phyloP scores from a whole-genome alignment of 2,329 filamentous ascomycete species.

The Penicillium brasilianum region DNA sequence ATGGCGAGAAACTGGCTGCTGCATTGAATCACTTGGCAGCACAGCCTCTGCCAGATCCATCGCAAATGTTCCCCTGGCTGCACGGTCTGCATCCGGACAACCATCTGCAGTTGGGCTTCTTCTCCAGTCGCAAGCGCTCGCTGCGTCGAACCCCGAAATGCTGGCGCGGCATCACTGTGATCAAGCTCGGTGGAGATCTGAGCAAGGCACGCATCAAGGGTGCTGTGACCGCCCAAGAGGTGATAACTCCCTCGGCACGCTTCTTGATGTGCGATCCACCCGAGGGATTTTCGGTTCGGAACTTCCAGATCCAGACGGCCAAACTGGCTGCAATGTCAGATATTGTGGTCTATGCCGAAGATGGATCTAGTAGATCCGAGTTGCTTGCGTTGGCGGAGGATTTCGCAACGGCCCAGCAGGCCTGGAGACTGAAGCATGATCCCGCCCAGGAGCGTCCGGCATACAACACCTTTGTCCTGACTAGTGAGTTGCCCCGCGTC shows the following conservation, averaged over 20 bases:
- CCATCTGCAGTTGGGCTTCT: conserved; percentile 86
- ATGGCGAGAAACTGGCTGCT: conserved; percentile 68
- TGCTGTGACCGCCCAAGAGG: conserved; percentile 79
- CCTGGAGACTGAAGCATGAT: conserved; percentile 72
- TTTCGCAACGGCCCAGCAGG: conserved; percentile 75
- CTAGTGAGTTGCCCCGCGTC: conserved; percentile 52
- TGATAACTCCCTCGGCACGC: conserved; percentile 69
- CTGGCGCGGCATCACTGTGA: conserved; percentile 78
- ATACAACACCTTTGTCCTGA: conserved; percentile 85
- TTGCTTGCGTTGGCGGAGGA: conserved; percentile 67
- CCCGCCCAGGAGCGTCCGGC: conserved; percentile 60
- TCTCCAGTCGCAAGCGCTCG: conserved; percentile 75
- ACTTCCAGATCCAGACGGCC: conserved; percentile 93
- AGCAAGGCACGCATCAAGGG: conserved; percentile 78
- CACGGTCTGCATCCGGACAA: conserved; percentile 92
- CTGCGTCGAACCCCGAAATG: conserved; percentile 74
- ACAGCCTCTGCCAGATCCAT: conserved; percentile 81
- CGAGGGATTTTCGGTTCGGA: conserved; percentile 92
- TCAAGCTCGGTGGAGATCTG: conserved; percentile 87
- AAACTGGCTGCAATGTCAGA: conserved; percentile 89
- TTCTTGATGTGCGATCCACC: conserved; percentile 81
- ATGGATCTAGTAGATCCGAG: conserved; percentile 64
- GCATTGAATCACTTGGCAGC: conserved; percentile 77
- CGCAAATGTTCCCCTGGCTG: conserved; percentile 93
- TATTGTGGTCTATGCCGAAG: conserved; percentile 87